These are phyloP conservation scores for Cladosporium sp. DNA, from an alignment of 2,329 filamentous ascomycete genomes.

Conservation along the genomic window DNA sequence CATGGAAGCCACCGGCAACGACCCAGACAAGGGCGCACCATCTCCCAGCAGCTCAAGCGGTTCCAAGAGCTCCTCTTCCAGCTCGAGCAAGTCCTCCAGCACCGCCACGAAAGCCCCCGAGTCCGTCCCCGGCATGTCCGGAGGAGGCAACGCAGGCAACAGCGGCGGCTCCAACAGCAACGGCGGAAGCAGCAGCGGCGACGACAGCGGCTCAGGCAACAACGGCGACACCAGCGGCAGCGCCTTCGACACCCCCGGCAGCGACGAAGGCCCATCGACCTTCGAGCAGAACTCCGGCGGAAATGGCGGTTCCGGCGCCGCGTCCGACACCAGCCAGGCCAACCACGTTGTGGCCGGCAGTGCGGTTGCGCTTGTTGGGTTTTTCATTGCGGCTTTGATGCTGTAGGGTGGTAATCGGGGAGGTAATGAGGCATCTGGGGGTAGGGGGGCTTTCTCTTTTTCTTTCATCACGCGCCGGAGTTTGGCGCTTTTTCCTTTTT, in stretches of 20 bases:
- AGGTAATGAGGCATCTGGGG: not conserved
- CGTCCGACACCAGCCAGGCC: slow-evolving; percentile 22
- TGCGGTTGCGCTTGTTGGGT: slow-evolving; percentile 33
- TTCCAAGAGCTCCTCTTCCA: slow-evolving; percentile 23
- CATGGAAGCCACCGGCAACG: slow-evolving; percentile 71
- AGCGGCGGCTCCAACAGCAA: slow-evolving; percentile 16
- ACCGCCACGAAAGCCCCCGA: slow-evolving; percentile 30
- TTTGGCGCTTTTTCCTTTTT: slow-evolving; percentile 11
- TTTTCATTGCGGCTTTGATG: slow-evolving; percentile 34
- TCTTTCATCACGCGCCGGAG: not conserved
- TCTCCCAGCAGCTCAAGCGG: slow-evolving; percentile 18
- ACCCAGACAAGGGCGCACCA: slow-evolving; percentile 46
- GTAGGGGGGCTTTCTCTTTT: not conserved
- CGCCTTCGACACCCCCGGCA: slow-evolving; percentile 16
- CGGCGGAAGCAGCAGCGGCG: slow-evolving; percentile 29
- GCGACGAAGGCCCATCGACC: slow-evolving; percentile 18
- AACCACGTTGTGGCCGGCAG: slow-evolving; percentile 32
- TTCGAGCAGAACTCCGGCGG: slow-evolving; percentile 25
- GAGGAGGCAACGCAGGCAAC: slow-evolving; percentile 27
- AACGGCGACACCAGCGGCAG: slow-evolving; percentile 19
- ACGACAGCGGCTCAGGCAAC: not conserved
- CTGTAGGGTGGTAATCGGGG: slow-evolving; percentile 19
- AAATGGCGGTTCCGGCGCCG: slow-evolving; percentile 18
- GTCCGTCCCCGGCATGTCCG: slow-evolving; percentile 54
- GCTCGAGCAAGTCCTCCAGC: slow-evolving; percentile 21